Percentiles rank a stretch among this genome's conserved stretches.
These are phyloP conservation scores for Fusarium sp. DNA, from an alignment of 2,329 filamentous ascomycete genomes.

Conservation along the genomic window DNA sequence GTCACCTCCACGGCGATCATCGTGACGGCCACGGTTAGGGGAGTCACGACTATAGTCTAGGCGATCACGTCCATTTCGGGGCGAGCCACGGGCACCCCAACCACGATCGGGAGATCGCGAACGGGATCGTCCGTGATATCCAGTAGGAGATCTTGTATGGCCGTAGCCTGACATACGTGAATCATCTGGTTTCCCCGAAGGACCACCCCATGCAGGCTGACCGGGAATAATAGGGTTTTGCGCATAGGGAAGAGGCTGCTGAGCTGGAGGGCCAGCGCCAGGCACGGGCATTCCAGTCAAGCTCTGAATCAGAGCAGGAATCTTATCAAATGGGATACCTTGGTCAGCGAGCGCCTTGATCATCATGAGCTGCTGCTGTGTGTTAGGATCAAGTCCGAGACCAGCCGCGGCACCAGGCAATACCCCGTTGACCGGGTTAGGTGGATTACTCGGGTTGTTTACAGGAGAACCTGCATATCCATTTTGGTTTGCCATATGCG, in stretches of 20 bases:
- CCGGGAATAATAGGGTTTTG: conserved; percentile 58
- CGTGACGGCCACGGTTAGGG: conserved; percentile 69
- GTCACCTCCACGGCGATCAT: conserved; percentile 71
- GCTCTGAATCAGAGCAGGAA: conserved; percentile 69
- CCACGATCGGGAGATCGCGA: conserved; percentile 83
- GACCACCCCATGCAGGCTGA: conserved; percentile 51
- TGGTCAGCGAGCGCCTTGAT: conserved; percentile 81
- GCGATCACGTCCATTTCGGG: conserved; percentile 72
- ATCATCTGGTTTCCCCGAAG: conserved; percentile 54
- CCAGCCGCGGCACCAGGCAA: conserved; percentile 51
- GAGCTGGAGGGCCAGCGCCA: conserved; percentile 49
- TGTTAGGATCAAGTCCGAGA: conserved; percentile 62
- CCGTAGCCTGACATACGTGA: conserved; percentile 70
- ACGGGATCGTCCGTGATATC: conserved; percentile 73
- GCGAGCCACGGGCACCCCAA: conserved; percentile 75
- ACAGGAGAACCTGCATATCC: conserved; percentile 50
- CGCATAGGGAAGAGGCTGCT: conserved; percentile 53
- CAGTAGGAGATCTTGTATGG: conserved; percentile 71
- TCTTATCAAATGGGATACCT: conserved; percentile 82
- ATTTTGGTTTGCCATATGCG: conserved; percentile 53
- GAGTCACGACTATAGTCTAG: conserved; percentile 81
- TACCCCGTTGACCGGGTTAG: conserved; percentile 50
- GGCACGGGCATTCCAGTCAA: conserved; percentile 57
- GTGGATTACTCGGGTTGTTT: conserved; percentile 47
- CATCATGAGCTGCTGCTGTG: conserved; percentile 79